These are phyloP conservation scores for Globisporangium carolinianum DNA, from an alignment of 352 stramenopile genomes.

Conservation along the genomic window DNA sequence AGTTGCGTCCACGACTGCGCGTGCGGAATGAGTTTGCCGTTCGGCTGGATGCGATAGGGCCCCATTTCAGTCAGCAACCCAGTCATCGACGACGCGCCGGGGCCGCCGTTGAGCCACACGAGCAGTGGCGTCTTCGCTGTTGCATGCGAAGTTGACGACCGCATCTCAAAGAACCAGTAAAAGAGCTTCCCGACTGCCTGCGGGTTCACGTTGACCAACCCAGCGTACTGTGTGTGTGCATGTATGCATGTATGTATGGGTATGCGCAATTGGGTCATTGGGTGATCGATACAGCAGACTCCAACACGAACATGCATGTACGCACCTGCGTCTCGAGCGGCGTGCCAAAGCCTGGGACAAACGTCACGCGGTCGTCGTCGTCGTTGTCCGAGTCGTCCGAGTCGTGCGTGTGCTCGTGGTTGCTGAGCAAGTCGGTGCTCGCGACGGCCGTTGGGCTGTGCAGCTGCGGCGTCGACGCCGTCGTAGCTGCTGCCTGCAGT, in stretches of 20 bases:
- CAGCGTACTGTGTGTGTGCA: conserved; percentile 40
- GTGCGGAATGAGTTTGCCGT: conserved; percentile 68
- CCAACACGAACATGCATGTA: not conserved
- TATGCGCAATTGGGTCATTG: no score
- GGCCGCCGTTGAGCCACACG: conserved; percentile 78
- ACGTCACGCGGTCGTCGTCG: conserved; percentile 37
- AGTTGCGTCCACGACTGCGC: conserved; percentile 65
- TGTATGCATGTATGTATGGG: no score
- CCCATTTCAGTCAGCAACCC: conserved; percentile 73
- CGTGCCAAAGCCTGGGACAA: conserved; percentile 59
- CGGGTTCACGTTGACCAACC: conserved; percentile 55
- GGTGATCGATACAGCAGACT: no score
- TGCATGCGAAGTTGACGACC: conserved; percentile 3
- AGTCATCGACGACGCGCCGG: conserved; percentile 74
- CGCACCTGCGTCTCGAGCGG: conserved; percentile 61
- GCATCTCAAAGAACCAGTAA: conserved; percentile 85
- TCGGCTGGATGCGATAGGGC: conserved; percentile 57
- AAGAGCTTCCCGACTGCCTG: conserved; percentile 56
- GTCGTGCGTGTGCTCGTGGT: conserved; percentile 3
- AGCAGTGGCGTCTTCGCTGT: conserved; percentile 51
- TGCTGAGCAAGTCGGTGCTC: conserved; percentile 6
- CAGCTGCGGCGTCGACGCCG: not conserved
- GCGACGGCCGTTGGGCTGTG: conserved; percentile 1
- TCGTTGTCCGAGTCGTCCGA: conserved; percentile 1
- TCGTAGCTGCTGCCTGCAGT: not conserved